Conservation (phyloP, 2,329 filamentous ascomycete genomes). For the Annulohypoxylon truncatum region DNA sequence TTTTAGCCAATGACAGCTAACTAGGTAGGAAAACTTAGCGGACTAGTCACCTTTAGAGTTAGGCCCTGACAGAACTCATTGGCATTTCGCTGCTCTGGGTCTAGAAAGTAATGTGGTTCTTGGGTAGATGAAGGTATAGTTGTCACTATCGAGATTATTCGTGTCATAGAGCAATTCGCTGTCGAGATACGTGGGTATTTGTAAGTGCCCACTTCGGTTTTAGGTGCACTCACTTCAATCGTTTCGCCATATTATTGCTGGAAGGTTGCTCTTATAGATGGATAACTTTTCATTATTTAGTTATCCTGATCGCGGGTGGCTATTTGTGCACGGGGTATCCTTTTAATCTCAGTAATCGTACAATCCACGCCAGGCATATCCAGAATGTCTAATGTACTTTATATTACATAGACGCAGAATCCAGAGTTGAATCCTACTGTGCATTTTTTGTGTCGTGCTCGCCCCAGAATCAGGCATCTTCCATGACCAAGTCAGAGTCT, state of each 20-base stretch:
- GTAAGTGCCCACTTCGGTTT: background rate
- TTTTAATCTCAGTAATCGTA: background rate
- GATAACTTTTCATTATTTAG: background rate
- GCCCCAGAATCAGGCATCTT: conserved; percentile 40
- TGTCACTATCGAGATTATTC: background rate
- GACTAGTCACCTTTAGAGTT: background rate
- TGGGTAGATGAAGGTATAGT: background rate
- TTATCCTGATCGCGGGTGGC: background rate
- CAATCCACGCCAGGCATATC: conserved; percentile 5
- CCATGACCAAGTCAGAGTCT: conserved; percentile 73
- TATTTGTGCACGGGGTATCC: conserved; percentile 8
- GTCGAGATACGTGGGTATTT: background rate
- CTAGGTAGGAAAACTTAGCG: conserved; percentile 8
- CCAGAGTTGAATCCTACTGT: background rate
- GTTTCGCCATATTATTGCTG: background rate
- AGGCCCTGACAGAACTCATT: background rate
- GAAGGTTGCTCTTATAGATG: background rate
- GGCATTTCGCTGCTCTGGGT: background rate
- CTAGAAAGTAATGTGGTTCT: background rate
- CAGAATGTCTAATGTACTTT: background rate
- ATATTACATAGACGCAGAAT: background rate
- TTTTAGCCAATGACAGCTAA: conserved; percentile 30
- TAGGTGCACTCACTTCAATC: background rate
- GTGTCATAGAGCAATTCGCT: conserved; percentile 1
- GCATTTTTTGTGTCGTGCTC: background rate